phyloP scores from a whole-genome alignment of 2,329 filamentous ascomycete species.

The Emericellopsis atlantica region DNA sequence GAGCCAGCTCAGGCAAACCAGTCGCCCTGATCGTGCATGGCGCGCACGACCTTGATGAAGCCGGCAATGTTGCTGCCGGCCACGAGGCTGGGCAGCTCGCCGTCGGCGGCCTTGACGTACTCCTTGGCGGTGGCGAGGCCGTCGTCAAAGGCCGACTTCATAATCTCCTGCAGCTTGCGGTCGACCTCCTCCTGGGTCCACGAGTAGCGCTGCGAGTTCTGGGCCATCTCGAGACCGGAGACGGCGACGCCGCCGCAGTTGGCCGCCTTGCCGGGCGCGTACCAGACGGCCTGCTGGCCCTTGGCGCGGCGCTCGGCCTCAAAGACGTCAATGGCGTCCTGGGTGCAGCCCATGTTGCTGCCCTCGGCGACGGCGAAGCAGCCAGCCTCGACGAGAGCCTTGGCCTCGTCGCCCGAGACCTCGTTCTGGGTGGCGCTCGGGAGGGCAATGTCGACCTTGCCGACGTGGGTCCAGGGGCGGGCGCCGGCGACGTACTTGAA shows the following conservation, averaged over 20 bases:
- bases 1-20: constrained; percentile 48
- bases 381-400: constrained; percentile 61
- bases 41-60: constrained; percentile 88
- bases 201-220: constrained; percentile 78
- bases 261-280: constrained; percentile 91
- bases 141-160: constrained; percentile 87
- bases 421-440: constrained; percentile 97
- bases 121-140: constrained; percentile 81
- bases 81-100: constrained; percentile 79
- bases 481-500: constrained; percentile 73
- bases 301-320: constrained; percentile 65
- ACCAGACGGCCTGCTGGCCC: constrained; percentile 69
- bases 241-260: constrained; percentile 97
- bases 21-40: constrained; percentile 95
- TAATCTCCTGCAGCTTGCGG: constrained; percentile 80
- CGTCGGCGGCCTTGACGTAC: constrained; percentile 68
- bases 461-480: constrained; percentile 84
- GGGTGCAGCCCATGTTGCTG: constrained; percentile 98
- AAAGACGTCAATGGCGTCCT: constrained; percentile 87
- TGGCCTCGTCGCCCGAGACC: constrained; percentile 81
- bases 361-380: constrained; percentile 86
- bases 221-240: constrained; percentile 96
- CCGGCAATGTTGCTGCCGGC: constrained; percentile 95
- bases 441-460: constrained; percentile 80
- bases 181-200: constrained; percentile 92